phyloP scores from a whole-genome alignment of 2,329 filamentous ascomycete genomes.

The Tolypocladium capitatum region DNA sequence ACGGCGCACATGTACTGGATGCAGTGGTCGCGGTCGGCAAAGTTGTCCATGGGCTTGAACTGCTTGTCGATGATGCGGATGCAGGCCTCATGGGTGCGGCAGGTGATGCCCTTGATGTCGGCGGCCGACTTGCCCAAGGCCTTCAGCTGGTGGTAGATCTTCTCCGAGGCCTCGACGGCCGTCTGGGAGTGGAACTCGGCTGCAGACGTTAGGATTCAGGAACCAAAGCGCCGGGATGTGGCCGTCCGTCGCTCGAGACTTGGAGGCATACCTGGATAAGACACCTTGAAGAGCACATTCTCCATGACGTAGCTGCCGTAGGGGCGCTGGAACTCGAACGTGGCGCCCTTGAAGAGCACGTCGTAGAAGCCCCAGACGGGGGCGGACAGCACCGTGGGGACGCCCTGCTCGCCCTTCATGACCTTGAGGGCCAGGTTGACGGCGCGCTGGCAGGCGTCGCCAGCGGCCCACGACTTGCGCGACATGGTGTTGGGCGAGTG shows the following conservation, averaged over 20 bases:
- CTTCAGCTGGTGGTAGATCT: slow-evolving; percentile 72
- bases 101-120: slow-evolving; percentile 86
- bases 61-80: slow-evolving; percentile 99
- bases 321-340: slow-evolving; percentile 88
- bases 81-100: slow-evolving; percentile 96
- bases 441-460: slow-evolving; percentile 91
- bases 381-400: slow-evolving; percentile 85
- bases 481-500: slow-evolving; percentile 99
- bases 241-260: too few species aligned
- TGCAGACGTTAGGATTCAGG: slow-evolving; percentile 4
- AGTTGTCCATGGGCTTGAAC: slow-evolving; percentile 99
- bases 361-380: slow-evolving; percentile 98
- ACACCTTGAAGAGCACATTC: slow-evolving; percentile 99
- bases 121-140: slow-evolving; percentile 77
- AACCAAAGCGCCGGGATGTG: not conserved
- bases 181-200: slow-evolving; percentile 99
- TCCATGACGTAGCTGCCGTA: slow-evolving; percentile 99
- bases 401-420: slow-evolving; percentile 75
- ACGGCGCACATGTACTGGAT: slow-evolving; percentile 98
- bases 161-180: slow-evolving; percentile 86
- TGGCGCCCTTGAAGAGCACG: slow-evolving; percentile 89
- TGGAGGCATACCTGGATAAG: slow-evolving; percentile 64
- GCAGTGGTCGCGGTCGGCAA: slow-evolving; percentile 97
- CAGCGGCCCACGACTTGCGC: slow-evolving; percentile 96
- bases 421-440: slow-evolving; percentile 89